Evolutionary conservation across 1,284 basidiomycete genomes (phyloP).

Genomic region (Porogramme epimiltina): DNA sequence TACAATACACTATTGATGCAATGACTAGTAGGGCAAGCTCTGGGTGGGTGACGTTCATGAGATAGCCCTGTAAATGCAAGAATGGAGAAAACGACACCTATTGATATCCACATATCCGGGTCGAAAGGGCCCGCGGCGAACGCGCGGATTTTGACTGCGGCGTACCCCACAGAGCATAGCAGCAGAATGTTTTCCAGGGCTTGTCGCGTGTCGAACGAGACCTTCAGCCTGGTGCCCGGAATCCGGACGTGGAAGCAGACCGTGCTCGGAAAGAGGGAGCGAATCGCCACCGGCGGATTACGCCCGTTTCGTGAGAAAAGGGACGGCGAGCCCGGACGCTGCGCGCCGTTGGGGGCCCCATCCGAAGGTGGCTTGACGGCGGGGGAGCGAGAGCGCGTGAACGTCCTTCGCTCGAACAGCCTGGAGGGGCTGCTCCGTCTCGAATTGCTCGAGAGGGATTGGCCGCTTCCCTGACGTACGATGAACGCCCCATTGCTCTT

Average conservation of each 20-base stretch:
- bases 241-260: slow-evolving; percentile 44
- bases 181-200: slow-evolving; percentile 58
- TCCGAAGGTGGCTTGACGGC: slow-evolving; percentile 36
- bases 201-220: slow-evolving; percentile 58
- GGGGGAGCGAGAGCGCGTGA: slow-evolving; percentile 64
- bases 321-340: slow-evolving; percentile 31
- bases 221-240: slow-evolving; percentile 43
- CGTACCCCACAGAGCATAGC: slow-evolving; percentile 52
- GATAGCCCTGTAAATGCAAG: slow-evolving; percentile 23
- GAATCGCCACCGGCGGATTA: slow-evolving; percentile 18
- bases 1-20: slow-evolving; percentile 61
- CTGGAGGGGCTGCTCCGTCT: slow-evolving; percentile 25
- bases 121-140: slow-evolving; percentile 23
- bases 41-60: slow-evolving; percentile 28
- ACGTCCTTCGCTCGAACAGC: slow-evolving; percentile 33
- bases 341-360: slow-evolving; percentile 27
- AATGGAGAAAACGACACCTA: slow-evolving; percentile 36
- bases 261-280: slow-evolving; percentile 44
- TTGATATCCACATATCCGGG: slow-evolving; percentile 44
- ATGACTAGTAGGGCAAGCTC: slow-evolving; percentile 62
- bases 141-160: slow-evolving; percentile 32
- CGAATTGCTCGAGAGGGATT: slow-evolving; percentile 26
- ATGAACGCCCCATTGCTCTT: slow-evolving; percentile 13
- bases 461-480: slow-evolving; percentile 15
- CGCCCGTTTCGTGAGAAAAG: slow-evolving; percentile 29